These are phyloP conservation scores for Lichtheimia ramosa DNA, from an alignment of 371 early-diverging fungal species.

Conservation along the genomic window DNA sequence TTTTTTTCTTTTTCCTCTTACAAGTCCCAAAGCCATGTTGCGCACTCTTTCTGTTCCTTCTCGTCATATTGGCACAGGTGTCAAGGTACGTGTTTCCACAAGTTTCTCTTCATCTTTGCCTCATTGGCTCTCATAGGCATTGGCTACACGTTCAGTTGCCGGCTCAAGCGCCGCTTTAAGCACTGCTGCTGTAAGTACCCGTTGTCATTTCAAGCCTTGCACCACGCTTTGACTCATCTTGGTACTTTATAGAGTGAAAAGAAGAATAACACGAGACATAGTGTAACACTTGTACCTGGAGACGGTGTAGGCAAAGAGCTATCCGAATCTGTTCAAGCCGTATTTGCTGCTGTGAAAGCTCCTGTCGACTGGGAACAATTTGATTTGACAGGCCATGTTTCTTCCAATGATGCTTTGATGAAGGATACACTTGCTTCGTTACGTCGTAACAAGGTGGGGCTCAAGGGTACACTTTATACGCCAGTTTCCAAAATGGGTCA, in stretches of 20 bases:
- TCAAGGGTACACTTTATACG: slow-evolving; percentile 96
- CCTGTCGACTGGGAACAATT: slow-evolving; percentile 96
- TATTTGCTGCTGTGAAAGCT: slow-evolving; percentile 90
- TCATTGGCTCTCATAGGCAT: not conserved
- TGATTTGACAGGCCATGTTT: slow-evolving; percentile 87
- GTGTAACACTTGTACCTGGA: slow-evolving; percentile 96
- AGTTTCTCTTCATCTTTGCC: not conserved
- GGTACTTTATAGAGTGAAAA: not conserved
- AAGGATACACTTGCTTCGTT: slow-evolving; percentile 89
- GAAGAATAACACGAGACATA: slow-evolving; percentile 52
- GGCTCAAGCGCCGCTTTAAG: slow-evolving; percentile 5
- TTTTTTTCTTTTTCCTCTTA: too few relatives aligned
- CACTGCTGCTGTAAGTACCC: slow-evolving; percentile 4
- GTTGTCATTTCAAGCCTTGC: not conserved
- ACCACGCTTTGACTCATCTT: not conserved
- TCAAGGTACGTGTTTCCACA: too few relatives aligned
- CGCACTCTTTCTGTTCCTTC: too few relatives aligned
- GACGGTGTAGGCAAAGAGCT: slow-evolving; percentile 97
- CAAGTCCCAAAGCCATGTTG: too few relatives aligned
- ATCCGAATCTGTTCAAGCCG: slow-evolving; percentile 85
- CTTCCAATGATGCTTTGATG: slow-evolving; percentile 69
- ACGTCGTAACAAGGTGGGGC: slow-evolving; percentile 91
- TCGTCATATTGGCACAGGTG: too few relatives aligned
- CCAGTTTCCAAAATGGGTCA: slow-evolving; percentile 86
- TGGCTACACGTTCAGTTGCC: slow-evolving; percentile 6